These are phyloP conservation scores for Cyclostephanos tholiformis DNA, from an alignment of 108 stramenopile genomes.

Conservation along the genomic window DNA sequence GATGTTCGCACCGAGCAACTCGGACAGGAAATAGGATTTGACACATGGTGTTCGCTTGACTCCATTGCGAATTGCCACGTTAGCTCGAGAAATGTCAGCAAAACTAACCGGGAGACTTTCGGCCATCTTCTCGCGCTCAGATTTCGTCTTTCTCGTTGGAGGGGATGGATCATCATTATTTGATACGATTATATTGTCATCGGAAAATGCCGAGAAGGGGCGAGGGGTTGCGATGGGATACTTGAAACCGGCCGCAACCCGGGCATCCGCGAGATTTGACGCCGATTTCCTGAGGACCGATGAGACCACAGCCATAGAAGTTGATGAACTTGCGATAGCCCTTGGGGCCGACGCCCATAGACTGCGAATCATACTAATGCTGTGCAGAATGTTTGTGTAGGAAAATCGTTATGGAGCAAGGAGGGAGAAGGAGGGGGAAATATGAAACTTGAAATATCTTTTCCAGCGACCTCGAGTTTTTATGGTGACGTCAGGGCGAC, in stretches of 20 bases:
- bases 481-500: too few species aligned
- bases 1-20: conserved; percentile 80
- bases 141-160: conserved; percentile 18
- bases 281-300: not conserved
- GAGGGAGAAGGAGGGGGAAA: too few species aligned
- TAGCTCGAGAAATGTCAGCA: conserved; percentile 80
- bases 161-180: conserved; percentile 6
- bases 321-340: not conserved
- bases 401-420: too few species aligned
- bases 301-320: not conserved
- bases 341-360: not conserved
- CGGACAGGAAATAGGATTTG: conserved; percentile 74
- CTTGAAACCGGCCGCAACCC: conserved; percentile 24
- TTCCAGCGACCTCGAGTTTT: too few species aligned
- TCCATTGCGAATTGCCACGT: conserved; percentile 77
- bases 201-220: conserved; percentile 15
- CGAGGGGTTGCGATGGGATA: conserved; percentile 26
- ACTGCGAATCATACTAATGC: conserved; percentile 29
- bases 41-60: conserved; percentile 68
- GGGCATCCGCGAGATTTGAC: conserved; percentile 17
- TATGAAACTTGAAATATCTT: too few species aligned
- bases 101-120: conserved; percentile 74
- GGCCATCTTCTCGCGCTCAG: conserved; percentile 26
- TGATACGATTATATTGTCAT: conserved; percentile 1
- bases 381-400: too few species aligned